phyloP scores from a whole-genome alignment of 305 asterid genomes.

The Fraxinus dipetala region DNA sequence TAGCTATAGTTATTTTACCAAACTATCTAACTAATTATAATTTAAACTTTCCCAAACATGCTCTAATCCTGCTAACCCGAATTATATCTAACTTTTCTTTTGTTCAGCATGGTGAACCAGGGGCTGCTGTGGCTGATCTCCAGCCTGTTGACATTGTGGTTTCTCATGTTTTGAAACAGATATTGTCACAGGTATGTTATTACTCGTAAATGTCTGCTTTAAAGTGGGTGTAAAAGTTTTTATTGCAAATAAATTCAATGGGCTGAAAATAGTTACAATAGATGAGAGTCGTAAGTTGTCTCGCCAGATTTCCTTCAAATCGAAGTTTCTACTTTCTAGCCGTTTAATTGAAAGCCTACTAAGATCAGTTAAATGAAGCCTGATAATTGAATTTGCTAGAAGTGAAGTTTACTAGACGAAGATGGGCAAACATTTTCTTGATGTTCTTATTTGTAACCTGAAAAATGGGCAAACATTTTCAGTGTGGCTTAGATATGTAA shows the following conservation, averaged over 20 bases:
- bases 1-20: background rate
- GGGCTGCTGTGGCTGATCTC: slow-evolving; percentile 95
- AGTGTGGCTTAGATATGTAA: background rate
- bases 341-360: background rate
- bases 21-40: background rate
- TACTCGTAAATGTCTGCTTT: background rate
- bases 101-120: slow-evolving; percentile 94
- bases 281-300: background rate
- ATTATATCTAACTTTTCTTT: slow-evolving; percentile 11
- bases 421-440: background rate
- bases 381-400: background rate
- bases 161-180: slow-evolving; percentile 83
- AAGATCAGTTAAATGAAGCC: background rate
- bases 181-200: slow-evolving; percentile 66
- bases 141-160: slow-evolving; percentile 88
- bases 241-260: background rate
- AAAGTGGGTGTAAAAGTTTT: background rate
- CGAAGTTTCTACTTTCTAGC: background rate
- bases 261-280: background rate
- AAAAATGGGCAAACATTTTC: background rate
- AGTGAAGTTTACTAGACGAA: background rate
- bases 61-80: background rate
- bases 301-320: background rate
- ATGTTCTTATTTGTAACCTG: background rate
- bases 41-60: background rate